Evolutionary conservation across 2,329 filamentous ascomycete genomes (phyloP).

Genomic region (Whalleya microplaca): DNA sequence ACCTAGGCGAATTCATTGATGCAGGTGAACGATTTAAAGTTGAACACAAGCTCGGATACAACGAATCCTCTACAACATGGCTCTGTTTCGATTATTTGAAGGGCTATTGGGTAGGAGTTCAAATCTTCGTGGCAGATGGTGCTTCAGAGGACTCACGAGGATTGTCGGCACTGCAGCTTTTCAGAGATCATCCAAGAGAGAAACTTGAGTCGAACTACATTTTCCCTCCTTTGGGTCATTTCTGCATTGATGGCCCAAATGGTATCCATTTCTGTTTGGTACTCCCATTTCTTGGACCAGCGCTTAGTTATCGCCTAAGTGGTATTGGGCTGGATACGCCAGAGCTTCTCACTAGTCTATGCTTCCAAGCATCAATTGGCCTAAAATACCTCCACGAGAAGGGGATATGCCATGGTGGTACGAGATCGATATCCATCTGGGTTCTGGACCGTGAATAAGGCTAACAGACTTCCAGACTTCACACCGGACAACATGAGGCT

Average conservation of each 20-base stretch:
- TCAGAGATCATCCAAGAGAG: not conserved
- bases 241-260: constrained; percentile 15
- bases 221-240: constrained; percentile 5
- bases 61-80: constrained; percentile 7
- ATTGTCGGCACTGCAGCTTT: constrained; percentile 1
- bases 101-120: not conserved
- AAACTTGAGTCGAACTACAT: constrained; percentile 7
- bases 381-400: constrained; percentile 10
- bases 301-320: constrained; percentile 2
- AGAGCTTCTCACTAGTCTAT: constrained; percentile 8
- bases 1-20: constrained; percentile 11
- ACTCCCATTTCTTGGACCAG: constrained; percentile 2
- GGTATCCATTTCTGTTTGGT: constrained; percentile 16
- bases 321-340: constrained; percentile 6
- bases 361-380: constrained; percentile 4
- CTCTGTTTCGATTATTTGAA: constrained; percentile 5
- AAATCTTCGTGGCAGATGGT: constrained; percentile 4
- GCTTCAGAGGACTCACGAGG: constrained; percentile 1
- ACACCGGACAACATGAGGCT: constrained; percentile 13
- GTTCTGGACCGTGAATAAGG: not conserved
- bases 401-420: constrained; percentile 11
- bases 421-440: not conserved
- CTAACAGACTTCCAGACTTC: constrained; percentile 2
- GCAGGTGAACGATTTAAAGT: constrained; percentile 12
- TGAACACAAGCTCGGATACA: constrained; percentile 13